Conservation (phyloP, 768 basidiomycete genomes). For the Cystobasidium tubakii region DNA sequence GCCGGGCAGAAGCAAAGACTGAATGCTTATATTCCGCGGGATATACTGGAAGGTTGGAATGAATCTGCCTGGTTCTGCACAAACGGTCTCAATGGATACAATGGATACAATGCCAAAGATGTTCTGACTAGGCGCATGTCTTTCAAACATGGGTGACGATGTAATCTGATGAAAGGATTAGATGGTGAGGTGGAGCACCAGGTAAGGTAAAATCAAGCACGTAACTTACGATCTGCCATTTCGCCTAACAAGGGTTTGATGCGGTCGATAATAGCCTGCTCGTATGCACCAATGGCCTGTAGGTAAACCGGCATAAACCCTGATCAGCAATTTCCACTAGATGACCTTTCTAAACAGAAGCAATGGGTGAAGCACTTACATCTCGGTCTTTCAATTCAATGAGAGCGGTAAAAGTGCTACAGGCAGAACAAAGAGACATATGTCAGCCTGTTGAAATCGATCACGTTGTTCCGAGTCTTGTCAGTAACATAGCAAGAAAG, state of each 20-base stretch:
- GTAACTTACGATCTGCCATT: conserved; percentile 18
- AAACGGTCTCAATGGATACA: too few relatives aligned
- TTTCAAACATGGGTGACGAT: conserved; percentile 4
- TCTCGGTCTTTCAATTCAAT: conserved; percentile 13
- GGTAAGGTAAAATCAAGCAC: too few relatives aligned
- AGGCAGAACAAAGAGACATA: not conserved
- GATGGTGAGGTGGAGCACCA: too few relatives aligned
- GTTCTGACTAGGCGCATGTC: too few relatives aligned
- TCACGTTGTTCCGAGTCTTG: not conserved
- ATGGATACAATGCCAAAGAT: too few relatives aligned
- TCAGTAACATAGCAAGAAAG: too few relatives aligned
- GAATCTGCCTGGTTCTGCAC: not conserved
- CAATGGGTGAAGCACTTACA: too few relatives aligned
- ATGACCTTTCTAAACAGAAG: too few relatives aligned
- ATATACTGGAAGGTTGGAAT: not conserved
- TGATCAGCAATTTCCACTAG: too few relatives aligned
- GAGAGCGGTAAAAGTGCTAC: conserved; percentile 8
- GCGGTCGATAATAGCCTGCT: not conserved
- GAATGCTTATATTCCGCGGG: too few relatives aligned
- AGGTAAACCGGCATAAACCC: too few relatives aligned
- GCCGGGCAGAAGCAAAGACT: too few relatives aligned
- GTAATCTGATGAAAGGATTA: not conserved
- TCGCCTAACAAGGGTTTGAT: conserved; percentile 16
- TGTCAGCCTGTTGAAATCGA: not conserved
- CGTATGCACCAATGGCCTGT: conserved; percentile 1